Percentiles rank a stretch among this genome's conserved stretches.
These are phyloP conservation scores for Phoma sp. DNA, from an alignment of 2,329 filamentous ascomycete species.

Conservation along the genomic window DNA sequence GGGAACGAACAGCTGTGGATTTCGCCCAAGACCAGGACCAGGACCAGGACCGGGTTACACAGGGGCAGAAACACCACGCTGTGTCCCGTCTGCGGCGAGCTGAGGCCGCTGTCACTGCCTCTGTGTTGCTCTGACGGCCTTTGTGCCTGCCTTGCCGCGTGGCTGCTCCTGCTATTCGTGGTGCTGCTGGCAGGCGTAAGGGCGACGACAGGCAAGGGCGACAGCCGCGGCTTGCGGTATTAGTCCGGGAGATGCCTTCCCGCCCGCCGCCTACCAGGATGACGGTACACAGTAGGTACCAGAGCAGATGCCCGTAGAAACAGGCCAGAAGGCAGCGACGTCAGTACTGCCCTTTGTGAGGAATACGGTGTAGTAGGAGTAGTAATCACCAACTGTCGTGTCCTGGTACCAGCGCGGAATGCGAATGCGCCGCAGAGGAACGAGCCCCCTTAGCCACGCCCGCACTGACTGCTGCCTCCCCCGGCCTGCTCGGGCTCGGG, in stretches of 20 bases:
- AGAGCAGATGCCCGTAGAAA: neutral
- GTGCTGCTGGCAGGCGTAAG: conserved; percentile 16
- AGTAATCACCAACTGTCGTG: neutral
- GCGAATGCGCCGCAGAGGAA: neutral
- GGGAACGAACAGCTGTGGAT: conserved; percentile 15
- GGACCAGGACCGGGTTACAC: neutral
- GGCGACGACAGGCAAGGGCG: conserved; percentile 16
- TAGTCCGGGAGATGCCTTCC: conserved; percentile 21
- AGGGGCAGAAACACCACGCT: conserved; percentile 19
- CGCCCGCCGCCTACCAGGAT: conserved; percentile 26
- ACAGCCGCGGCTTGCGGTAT: conserved; percentile 15
- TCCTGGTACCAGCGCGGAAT: neutral
- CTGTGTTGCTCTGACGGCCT: neutral
- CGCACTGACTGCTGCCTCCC: too few species aligned
- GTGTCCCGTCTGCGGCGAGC: conserved; percentile 11
- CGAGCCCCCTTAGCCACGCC: conserved; percentile 1
- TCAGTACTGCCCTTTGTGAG: too few species aligned
- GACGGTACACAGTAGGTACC: conserved; percentile 18
- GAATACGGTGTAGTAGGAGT: too few species aligned
- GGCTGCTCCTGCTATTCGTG: conserved; percentile 11
- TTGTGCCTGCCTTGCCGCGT: conserved; percentile 6
- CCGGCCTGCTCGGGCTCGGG: conserved; percentile 13
- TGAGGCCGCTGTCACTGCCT: conserved; percentile 17
- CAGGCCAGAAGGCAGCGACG: neutral
- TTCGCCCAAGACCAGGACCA: neutral